Evolutionary conservation across 192 early-diverging fungal species (phyloP).

Genomic region (Coemansia sp.): DNA sequence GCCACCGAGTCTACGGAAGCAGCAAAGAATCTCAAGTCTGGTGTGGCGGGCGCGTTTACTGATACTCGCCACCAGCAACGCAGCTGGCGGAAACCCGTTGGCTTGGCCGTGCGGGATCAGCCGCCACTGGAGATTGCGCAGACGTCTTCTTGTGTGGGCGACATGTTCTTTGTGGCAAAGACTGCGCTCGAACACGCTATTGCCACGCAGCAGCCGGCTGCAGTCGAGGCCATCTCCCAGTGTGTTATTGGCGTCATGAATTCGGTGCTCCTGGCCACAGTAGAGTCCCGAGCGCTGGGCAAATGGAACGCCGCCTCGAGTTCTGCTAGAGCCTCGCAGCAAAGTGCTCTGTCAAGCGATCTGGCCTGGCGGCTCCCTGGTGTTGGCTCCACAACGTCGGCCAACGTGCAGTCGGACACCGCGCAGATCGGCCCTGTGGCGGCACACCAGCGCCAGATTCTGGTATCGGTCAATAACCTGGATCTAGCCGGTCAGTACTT

Average conservation of each 20-base stretch:
- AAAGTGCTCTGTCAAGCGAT: neutral
- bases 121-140: slow-evolving; percentile 14
- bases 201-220: slow-evolving; percentile 70
- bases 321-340: neutral
- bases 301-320: slow-evolving; percentile 6
- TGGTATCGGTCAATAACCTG: slow-evolving; percentile 86
- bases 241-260: slow-evolving; percentile 57
- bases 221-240: slow-evolving; percentile 72
- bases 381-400: neutral
- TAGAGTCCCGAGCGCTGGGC: slow-evolving; percentile 33
- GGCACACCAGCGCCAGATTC: slow-evolving; percentile 27
- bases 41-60: too few species aligned
- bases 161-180: slow-evolving; percentile 91
- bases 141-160: slow-evolving; percentile 76
- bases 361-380: slow-evolving; percentile 28
- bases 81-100: neutral
- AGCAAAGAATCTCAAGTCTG: neutral
- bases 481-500: slow-evolving; percentile 85
- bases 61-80: too few species aligned
- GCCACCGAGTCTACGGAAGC: neutral
- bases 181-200: slow-evolving; percentile 73
- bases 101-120: neutral
- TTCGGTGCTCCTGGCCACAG: slow-evolving; percentile 22
- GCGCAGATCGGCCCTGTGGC: slow-evolving; percentile 10
- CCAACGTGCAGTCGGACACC: neutral